Evolutionary conservation across 257 asterid species (phyloP).

Genomic region (Fraxinus cuspidata): DNA sequence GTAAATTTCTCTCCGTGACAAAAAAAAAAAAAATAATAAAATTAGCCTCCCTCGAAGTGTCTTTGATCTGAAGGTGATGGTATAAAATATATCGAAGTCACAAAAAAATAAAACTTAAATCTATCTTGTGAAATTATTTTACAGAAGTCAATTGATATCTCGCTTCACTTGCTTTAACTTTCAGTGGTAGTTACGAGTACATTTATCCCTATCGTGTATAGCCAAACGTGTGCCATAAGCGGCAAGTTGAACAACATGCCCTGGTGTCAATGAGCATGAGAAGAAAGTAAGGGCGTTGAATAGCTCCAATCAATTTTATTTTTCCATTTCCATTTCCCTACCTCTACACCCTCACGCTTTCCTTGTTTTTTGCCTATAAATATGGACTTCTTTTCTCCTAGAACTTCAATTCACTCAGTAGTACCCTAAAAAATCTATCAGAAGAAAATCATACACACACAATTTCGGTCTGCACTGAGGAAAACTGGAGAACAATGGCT

Average conservation of each 20-base stretch:
- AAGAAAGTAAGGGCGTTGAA: background rate
- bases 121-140: too few species aligned
- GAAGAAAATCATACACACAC: background rate
- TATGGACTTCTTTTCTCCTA: conserved; percentile 25
- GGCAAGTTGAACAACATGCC: too few species aligned
- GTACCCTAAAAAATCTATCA: background rate
- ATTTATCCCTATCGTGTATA: background rate
- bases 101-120: too few species aligned
- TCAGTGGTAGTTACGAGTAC: too few species aligned
- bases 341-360: background rate
- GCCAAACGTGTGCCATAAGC: background rate
- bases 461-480: background rate
- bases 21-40: too few species aligned
- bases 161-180: too few species aligned
- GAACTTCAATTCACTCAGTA: background rate
- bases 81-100: too few species aligned
- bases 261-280: conserved; percentile 19
- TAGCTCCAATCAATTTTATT: background rate
- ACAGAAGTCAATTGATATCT: too few species aligned
- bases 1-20: too few species aligned
- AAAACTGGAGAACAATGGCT: conserved; percentile 37
- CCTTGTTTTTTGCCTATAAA: conserved; percentile 35
- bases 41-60: too few species aligned
- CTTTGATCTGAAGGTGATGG: too few species aligned
- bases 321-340: background rate